A percentile compares a stretch with the other conserved stretches of the same genome.
phyloP scores from a whole-genome alignment of 768 basidiomycete species.

The Podaxis sp. region DNA sequence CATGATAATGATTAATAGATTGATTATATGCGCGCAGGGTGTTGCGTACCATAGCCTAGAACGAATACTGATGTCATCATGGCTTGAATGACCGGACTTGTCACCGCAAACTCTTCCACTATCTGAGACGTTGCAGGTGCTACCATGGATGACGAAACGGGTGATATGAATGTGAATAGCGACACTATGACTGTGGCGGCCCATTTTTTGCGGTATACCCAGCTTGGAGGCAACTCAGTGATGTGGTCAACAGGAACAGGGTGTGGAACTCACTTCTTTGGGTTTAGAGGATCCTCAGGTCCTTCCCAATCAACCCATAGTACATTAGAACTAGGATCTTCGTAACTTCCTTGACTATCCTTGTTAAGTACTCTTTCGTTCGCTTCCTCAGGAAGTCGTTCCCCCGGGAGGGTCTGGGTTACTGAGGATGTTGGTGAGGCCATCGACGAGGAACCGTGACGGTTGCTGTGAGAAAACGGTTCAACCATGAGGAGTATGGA shows the following conservation, averaged over 20 bases:
- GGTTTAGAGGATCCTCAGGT: conserved; percentile 52
- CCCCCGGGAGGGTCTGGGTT: conserved; percentile 10
- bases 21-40: neutral
- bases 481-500: neutral
- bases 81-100: conserved; percentile 39
- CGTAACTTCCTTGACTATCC: neutral
- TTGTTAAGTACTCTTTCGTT: neutral
- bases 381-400: neutral
- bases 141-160: conserved; percentile 71
- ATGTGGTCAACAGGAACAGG: neutral
- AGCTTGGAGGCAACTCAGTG: conserved; percentile 29
- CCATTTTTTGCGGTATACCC: conserved; percentile 60
- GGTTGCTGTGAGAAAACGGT: neutral
- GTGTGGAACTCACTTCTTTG: conserved; percentile 44
- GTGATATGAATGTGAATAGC: conserved; percentile 62
- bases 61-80: conserved; percentile 55
- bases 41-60: conserved; percentile 49
- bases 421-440: neutral
- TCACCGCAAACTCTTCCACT: conserved; percentile 50
- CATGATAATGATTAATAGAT: neutral
- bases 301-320: conserved; percentile 62
- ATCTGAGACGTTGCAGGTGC: conserved; percentile 58
- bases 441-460: neutral
- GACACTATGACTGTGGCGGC: conserved; percentile 60
- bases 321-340: conserved; percentile 12